Conservation (phyloP, 2,329 filamentous ascomycete genomes). For the Clonostachys chloroleuca region DNA sequence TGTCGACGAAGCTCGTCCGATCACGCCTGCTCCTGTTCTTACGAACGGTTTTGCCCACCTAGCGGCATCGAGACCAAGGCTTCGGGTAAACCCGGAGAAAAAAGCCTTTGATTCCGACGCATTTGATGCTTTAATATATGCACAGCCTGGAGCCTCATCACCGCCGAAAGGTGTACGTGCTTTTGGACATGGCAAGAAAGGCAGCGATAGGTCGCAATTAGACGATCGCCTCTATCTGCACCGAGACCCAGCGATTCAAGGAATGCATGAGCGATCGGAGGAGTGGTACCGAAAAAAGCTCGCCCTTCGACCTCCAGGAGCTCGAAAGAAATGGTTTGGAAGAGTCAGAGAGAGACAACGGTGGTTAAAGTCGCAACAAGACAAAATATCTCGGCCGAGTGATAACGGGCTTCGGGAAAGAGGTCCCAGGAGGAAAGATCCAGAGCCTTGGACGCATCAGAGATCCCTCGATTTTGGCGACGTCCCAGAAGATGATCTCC, state of each 20-base stretch:
- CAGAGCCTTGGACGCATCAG: conserved; percentile 18
- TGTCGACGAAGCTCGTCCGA: too few relatives aligned
- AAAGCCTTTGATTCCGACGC: conserved; percentile 12
- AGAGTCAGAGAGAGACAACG: conserved; percentile 29
- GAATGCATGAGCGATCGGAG: conserved; percentile 32
- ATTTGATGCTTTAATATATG: conserved; percentile 34
- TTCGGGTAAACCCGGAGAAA: not conserved
- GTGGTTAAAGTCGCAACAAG: conserved; percentile 9
- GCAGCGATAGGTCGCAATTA: conserved; percentile 6
- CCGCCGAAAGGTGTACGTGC: conserved; percentile 14
- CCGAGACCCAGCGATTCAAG: conserved; percentile 47
- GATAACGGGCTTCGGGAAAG: conserved; percentile 1
- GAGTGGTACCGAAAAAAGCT: conserved; percentile 43
- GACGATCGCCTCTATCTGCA: conserved; percentile 32
- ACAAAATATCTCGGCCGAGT: conserved; percentile 1
- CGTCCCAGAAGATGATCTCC: conserved; percentile 31
- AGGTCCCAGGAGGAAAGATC: conserved; percentile 9
- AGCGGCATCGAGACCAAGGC: not conserved
- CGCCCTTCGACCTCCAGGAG: conserved; percentile 37
- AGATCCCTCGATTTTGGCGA: conserved; percentile 28
- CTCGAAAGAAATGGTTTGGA: conserved; percentile 46
- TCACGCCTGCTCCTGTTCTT: too few relatives aligned
- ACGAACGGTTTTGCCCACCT: not conserved
- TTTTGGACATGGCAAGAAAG: not conserved
- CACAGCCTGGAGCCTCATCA: conserved; percentile 14